Evolutionary conservation across 106 monocot genomes (phyloP), one percentile per base, ranked within the genome.

Genomic region (Platanthera guangdongensis): DNA sequence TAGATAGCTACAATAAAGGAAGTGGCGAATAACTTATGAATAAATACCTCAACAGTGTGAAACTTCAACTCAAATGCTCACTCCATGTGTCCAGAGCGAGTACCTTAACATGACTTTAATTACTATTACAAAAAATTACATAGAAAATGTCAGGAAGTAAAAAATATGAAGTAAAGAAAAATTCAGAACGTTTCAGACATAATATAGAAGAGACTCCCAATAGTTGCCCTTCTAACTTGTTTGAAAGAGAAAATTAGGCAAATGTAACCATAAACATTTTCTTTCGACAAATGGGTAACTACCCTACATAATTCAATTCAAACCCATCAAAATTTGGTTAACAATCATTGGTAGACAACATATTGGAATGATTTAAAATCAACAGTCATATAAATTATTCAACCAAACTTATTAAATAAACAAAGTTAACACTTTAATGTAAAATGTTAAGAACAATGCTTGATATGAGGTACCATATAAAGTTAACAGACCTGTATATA

Each of bases 221-320:
- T 47, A 48, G 4, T 47, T 70, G 4, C 46, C 9, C n/a, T 48
- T 48, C 16, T 70, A 70, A n/a, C 25, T 65, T 13, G 32, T 18
- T 65, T 65, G 65, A 59, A 59, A 7, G 32, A 65, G 12, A 10
- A 65, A 65, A 30, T 32, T 65, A 65, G 65, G 30, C 64, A 64
- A 64, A 30, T 3, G 18, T 7, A 10, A 32, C 4, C 11, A 32
- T 10, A 65, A 65, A 10, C 9, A 65, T 65, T 30, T 65, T 65
- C 30, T 65, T 65, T 32, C 2, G 11, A 11, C 10, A 65, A 65
- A 59, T 7, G 21, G 39, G 32, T 30, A 11, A 65, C 65, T 32
- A 65, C 4, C 25, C 25, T 3, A 32, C 32, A 65, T 65, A 2
- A 65, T 62, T 62, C 30, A 32, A 12, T 32, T 8, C 32, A 65